Percentiles rank a stretch among this genome's conserved stretches.
These are phyloP conservation scores for Colletotrichum sp. DNA, from an alignment of 2,329 filamentous ascomycete species.

Conservation along the genomic window DNA sequence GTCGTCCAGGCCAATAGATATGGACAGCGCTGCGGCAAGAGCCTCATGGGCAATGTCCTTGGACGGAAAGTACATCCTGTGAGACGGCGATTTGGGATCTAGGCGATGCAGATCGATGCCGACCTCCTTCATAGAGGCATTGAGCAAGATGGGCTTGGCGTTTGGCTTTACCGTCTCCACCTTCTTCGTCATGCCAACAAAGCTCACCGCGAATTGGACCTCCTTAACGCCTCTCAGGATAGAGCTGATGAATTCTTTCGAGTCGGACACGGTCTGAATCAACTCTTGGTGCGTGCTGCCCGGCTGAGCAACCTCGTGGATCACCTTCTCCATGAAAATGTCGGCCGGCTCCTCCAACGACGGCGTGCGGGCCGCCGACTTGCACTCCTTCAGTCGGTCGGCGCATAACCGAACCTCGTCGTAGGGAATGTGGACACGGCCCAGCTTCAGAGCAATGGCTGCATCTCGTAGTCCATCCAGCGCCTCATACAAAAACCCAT, in stretches of 20 bases:
- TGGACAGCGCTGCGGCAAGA: slow-evolving; percentile 87
- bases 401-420: slow-evolving; percentile 78
- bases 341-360: slow-evolving; percentile 54
- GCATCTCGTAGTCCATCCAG: slow-evolving; percentile 89
- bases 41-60: slow-evolving; percentile 96
- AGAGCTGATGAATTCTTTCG: slow-evolving; percentile 89
- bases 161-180: slow-evolving; percentile 71
- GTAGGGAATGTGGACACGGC: slow-evolving; percentile 86
- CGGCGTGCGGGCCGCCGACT: slow-evolving; percentile 30
- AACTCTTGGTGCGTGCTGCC: slow-evolving; percentile 71
- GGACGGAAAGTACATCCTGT: slow-evolving; percentile 97
- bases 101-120: slow-evolving; percentile 91
- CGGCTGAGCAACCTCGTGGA: slow-evolving; percentile 74
- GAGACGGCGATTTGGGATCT: slow-evolving; percentile 89
- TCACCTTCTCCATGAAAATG: slow-evolving; percentile 73
- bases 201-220: slow-evolving; percentile 93
- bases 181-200: slow-evolving; percentile 84
- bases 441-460: slow-evolving; percentile 87
- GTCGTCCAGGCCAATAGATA: slow-evolving; percentile 90
- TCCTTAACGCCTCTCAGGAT: slow-evolving; percentile 93
- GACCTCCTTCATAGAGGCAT: slow-evolving; percentile 94
- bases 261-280: slow-evolving; percentile 86
- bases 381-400: slow-evolving; percentile 57
- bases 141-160: slow-evolving; percentile 78
- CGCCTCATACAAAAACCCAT: slow-evolving; percentile 86